Base-by-base conservation (phyloP, 257 asterid species). In the Primulina eburnea region DNA sequence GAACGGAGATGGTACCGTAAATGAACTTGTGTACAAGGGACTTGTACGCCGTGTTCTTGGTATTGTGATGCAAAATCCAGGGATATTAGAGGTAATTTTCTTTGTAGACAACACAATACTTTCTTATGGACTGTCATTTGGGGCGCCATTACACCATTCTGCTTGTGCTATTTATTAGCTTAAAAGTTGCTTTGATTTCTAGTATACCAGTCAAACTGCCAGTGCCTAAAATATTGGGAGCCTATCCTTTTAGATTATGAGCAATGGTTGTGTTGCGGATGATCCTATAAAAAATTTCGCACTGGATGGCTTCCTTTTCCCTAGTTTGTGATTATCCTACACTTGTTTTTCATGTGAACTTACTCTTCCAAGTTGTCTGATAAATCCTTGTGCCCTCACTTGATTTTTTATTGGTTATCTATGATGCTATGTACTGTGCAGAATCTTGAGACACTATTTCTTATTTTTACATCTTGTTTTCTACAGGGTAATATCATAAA, bases 61-160 rank as follows among this genome's bases (percentile, higher is more conserved):
- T 73, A 76, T 93, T 32, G 87, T 90, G 75, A 80, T 93, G 97
- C 96, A 89, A 82, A 87, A 89, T 82, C 99, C 99, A 17, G 99
- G 95, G 79, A 90, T 89, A 72, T 71, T 87, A 52, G 95, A 90
- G 92, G 98, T 93, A 71, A 76, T 59, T 34, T 72, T 59, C 60
- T 52, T 59, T 29, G 47, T 59, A 64, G 37, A 32, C 38, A 30
- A 11, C 57, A 14, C 18, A 65, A 50, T 40, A 63, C 65, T 79
- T 79, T 26, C 40, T 58, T 74, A 33, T 18, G 14, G 17, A 71
- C 43, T 29, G 59, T 67, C 47, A 40, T 64, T 63, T 68, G 32
- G 43, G 33, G 37, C n/a, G 40, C 60, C 66, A 26, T 9, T 62
- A 28, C n/a, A 21, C 24, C 10, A 20, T 20, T 72, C 47, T 61